A percentile compares a stretch with the other conserved stretches of the same genome.
phyloP scores from a whole-genome alignment of 257 asterid species.

The Capsicum baccatum region DNA sequence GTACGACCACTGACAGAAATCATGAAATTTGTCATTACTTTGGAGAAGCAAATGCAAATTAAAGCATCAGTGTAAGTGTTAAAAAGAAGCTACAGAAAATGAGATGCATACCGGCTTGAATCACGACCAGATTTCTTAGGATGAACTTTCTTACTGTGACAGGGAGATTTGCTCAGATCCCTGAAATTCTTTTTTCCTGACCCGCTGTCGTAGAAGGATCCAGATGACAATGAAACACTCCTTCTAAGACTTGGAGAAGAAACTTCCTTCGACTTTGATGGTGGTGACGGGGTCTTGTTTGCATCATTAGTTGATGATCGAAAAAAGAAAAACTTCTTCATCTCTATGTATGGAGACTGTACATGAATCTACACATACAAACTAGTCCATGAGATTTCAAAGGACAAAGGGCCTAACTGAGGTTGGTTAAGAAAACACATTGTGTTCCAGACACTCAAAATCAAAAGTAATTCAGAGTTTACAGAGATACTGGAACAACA shows the following conservation, averaged over 20 bases:
- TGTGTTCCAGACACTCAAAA: background rate
- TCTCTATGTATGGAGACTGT: constrained; percentile 45
- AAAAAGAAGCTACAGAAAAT: background rate
- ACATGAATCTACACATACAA: constrained; percentile 34
- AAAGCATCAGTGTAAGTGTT: background rate
- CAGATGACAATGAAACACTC: constrained; percentile 88
- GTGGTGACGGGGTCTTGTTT: constrained; percentile 57
- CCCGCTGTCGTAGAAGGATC: constrained; percentile 59
- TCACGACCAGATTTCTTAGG: constrained; percentile 55
- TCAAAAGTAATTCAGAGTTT: too few species aligned
- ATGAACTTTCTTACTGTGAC: constrained; percentile 52
- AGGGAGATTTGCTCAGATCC: constrained; percentile 66
- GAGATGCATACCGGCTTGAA: constrained; percentile 59
- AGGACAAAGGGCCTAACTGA: background rate
- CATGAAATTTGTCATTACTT: constrained; percentile 22
- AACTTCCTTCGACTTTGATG: constrained; percentile 59
- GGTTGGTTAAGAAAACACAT: background rate
- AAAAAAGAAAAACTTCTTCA: constrained; percentile 94
- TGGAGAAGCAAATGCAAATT: constrained; percentile 11
- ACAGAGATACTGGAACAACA: constrained; percentile 7
- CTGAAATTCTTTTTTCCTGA: constrained; percentile 41
- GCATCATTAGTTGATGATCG: constrained; percentile 61
- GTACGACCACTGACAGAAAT: constrained; percentile 54
- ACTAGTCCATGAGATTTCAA: constrained; percentile 8
- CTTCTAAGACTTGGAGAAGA: constrained; percentile 73